Evolutionary conservation across 257 asterid species (phyloP).

Genomic region (Plantago ovata): DNA sequence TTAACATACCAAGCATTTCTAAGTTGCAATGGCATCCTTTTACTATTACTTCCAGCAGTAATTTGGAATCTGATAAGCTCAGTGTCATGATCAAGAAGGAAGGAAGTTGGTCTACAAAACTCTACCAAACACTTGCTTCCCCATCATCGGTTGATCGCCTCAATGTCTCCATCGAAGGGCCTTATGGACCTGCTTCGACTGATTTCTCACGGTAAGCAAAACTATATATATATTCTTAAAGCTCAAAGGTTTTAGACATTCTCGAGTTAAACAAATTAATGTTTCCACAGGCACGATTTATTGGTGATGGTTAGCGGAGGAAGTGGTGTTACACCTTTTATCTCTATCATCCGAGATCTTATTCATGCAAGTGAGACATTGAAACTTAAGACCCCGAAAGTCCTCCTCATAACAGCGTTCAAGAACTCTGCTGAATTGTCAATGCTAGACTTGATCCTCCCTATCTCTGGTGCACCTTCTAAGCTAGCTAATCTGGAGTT

Average conservation of each 20-base stretch:
- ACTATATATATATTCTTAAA: not conserved
- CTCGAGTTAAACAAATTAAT: too few species aligned
- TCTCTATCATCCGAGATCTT: slow-evolving; percentile 73
- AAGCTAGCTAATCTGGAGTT: slow-evolving; percentile 34
- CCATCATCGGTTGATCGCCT: slow-evolving; percentile 55
- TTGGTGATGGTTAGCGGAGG: slow-evolving; percentile 91
- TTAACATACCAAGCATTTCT: slow-evolving; percentile 71
- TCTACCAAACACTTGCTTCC: slow-evolving; percentile 54
- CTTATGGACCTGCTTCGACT: slow-evolving; percentile 80
- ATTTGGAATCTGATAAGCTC: slow-evolving; percentile 60
- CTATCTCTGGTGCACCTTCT: slow-evolving; percentile 38
- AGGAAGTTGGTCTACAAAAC: slow-evolving; percentile 77
- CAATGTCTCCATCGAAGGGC: slow-evolving; percentile 69
- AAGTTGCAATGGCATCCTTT: slow-evolving; percentile 96
- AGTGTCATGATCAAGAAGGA: slow-evolving; percentile 65
- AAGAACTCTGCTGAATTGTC: slow-evolving; percentile 59
- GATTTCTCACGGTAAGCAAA: slow-evolving; percentile 52
- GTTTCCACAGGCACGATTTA: slow-evolving; percentile 51
- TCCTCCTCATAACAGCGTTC: slow-evolving; percentile 65
- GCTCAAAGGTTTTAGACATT: not conserved
- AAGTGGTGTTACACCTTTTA: slow-evolving; percentile 87
- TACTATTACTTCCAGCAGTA: slow-evolving; percentile 64
- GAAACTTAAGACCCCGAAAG: slow-evolving; percentile 44
- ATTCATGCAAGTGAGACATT: slow-evolving; percentile 34
- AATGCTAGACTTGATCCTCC: slow-evolving; percentile 70